phyloP scores from a whole-genome alignment of 2,329 filamentous ascomycete genomes.

The Ustulina deusta region DNA sequence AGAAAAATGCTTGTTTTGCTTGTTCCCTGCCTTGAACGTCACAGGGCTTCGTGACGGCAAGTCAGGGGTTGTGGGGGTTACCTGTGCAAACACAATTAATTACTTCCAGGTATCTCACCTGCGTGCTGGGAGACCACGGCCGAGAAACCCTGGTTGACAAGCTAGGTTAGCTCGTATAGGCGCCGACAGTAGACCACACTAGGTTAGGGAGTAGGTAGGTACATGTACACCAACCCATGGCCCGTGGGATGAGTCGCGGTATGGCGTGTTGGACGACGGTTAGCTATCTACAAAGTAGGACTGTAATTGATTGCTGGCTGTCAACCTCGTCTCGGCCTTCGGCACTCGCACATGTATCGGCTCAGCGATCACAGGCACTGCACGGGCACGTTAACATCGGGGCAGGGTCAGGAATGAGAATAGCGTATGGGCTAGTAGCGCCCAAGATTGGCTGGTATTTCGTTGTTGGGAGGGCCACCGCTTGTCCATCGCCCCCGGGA shows the following conservation, averaged over 20 bases:
- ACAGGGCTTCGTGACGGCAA: constrained; percentile 15
- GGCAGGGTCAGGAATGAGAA: constrained; percentile 18
- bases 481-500: constrained; percentile 8
- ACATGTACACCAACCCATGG: not conserved
- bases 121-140: too few relatives aligned
- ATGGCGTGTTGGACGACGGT: not conserved
- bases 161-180: too few relatives aligned
- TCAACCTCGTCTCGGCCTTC: constrained; percentile 31
- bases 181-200: too few relatives aligned
- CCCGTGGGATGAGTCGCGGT: not conserved
- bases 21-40: constrained; percentile 16
- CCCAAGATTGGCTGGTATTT: constrained; percentile 17
- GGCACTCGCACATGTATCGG: constrained; percentile 13
- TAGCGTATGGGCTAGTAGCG: constrained; percentile 13
- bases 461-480: constrained; percentile 1
- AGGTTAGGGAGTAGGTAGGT: not conserved
- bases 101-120: too few relatives aligned
- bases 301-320: not conserved
- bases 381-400: constrained; percentile 1
- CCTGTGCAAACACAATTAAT: constrained; percentile 4
- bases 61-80: not conserved
- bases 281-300: too few relatives aligned
- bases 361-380: not conserved
- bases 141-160: not conserved
- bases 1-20: constrained; percentile 25